phyloP scores from a whole-genome alignment of 306 rosid species.

The Cucurbita moschata region DNA sequence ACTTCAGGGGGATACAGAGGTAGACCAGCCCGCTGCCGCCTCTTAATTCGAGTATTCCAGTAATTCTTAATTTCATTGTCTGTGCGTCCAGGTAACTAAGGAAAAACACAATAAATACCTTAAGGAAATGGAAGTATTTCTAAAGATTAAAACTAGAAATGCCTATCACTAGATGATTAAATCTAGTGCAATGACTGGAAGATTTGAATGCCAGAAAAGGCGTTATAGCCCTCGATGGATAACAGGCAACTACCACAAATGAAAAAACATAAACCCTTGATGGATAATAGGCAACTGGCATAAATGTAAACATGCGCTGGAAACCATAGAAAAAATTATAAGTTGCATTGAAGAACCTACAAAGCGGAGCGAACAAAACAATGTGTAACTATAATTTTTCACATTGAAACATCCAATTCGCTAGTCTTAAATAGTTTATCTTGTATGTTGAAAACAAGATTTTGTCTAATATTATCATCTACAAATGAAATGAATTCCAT shows the following conservation, averaged over 20 bases:
- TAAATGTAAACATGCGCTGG: too few species aligned
- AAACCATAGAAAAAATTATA: neutral
- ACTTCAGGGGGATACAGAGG: slow-evolving; percentile 89
- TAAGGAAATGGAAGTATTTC: slow-evolving; percentile 3
- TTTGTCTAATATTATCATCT: neutral
- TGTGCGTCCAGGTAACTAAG: slow-evolving; percentile 92
- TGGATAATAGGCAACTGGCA: too few species aligned
- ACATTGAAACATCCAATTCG: neutral
- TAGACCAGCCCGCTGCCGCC: slow-evolving; percentile 83
- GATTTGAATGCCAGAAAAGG: neutral
- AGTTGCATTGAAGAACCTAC: neutral
- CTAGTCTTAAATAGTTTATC: neutral
- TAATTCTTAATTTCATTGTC: slow-evolving; percentile 98
- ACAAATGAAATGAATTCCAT: neutral
- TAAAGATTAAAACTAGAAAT: slow-evolving; percentile 2
- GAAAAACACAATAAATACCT: slow-evolving; percentile 14
- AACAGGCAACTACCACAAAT: too few species aligned
- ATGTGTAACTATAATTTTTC: neutral
- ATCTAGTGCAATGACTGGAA: neutral
- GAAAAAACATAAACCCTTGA: too few species aligned
- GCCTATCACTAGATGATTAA: neutral
- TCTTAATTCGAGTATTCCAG: slow-evolving; percentile 94
- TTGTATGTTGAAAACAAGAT: neutral
- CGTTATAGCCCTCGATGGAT: neutral
- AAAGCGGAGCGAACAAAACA: neutral